phyloP scores from a whole-genome alignment of 2,329 filamentous ascomycete species.

The Paecilomyces sp. region DNA sequence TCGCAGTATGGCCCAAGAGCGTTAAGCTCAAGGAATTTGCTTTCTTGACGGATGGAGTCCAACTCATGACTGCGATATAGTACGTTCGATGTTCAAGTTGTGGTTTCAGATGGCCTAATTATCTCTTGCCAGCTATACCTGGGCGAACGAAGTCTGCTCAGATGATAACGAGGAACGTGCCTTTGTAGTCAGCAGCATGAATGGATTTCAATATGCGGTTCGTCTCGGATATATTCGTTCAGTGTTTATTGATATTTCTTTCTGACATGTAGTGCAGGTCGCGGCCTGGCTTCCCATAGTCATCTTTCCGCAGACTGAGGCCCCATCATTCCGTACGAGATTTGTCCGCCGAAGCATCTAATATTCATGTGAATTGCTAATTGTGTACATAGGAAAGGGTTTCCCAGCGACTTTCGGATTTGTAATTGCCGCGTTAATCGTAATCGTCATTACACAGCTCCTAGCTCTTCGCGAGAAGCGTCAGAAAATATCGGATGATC shows the following conservation, averaged over 20 bases:
- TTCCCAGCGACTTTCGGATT: background rate
- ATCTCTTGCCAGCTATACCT: constrained; percentile 7
- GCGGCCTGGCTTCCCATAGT: background rate
- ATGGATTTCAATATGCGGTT: constrained; percentile 28
- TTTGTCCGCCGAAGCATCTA: background rate
- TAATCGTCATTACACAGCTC: background rate
- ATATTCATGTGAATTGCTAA: background rate
- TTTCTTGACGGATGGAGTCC: constrained; percentile 7
- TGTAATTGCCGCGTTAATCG: background rate
- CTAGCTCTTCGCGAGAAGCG: background rate
- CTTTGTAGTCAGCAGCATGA: constrained; percentile 49
- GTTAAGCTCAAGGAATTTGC: constrained; percentile 5
- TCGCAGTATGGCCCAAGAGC: constrained; percentile 12
- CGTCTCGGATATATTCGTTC: background rate
- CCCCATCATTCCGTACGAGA: background rate
- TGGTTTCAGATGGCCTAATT: background rate
- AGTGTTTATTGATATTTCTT: background rate
- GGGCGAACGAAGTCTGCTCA: constrained; percentile 16
- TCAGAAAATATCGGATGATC: background rate
- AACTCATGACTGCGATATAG: constrained; percentile 29
- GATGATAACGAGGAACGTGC: constrained; percentile 21
- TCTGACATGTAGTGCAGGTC: background rate
- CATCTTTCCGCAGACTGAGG: background rate
- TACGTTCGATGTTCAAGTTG: constrained; percentile 5
- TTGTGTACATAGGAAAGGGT: background rate